Base-by-base conservation (phyloP, 257 asterid genomes). In the Solanum etuberosum region DNA sequence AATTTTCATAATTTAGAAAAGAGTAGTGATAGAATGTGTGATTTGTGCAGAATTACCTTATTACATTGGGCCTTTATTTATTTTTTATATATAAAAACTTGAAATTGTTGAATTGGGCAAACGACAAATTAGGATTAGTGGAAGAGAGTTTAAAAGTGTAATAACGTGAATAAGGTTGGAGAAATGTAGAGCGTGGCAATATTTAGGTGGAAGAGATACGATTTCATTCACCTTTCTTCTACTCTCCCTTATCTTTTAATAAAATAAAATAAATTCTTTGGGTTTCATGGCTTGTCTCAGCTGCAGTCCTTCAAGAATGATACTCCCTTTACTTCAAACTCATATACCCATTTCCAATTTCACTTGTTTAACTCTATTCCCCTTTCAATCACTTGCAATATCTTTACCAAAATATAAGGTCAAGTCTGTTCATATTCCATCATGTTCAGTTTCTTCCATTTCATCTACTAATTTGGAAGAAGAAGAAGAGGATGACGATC, bases 271-370 rank as follows among this genome's bases (percentile, higher is more conserved):
- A 13, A 42, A 25, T n/a, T 21, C 12, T 68, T 74, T 11, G 21
- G 61, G 83, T 61, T 43, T 89, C 87, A 96, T 96, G 98, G 97
- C 96, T 57, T 88, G 88, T 88, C 78, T 93, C 73, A 92, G 93
- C 93, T 92, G 93, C 92, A 92, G 92, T 86, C 74, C 94, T 89
- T 59, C 86, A 59, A 81, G 74, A 34, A 86, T 88, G 57, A 83
- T 83, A n/a, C 82, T 88, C 40, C 83, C 83, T 54, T 85, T 86
- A 42, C 32, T 73, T 63, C 87, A 88, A 57, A 59, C 87, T 15
- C 81, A 87, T 93, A 85, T 88, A 86, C 92, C 92, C 83, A 89
- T 92, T 59, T 54, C 94, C 85, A 84, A 84, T 46, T 90, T 88
- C 93, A 68, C 88, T 74, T 81, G 89, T 86, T 86, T 84, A 32